Evolutionary conservation across 345 rosid genomes (phyloP), one percentile per base, ranked within the genome.

Genomic region (Hibiscus mutabilis): DNA sequence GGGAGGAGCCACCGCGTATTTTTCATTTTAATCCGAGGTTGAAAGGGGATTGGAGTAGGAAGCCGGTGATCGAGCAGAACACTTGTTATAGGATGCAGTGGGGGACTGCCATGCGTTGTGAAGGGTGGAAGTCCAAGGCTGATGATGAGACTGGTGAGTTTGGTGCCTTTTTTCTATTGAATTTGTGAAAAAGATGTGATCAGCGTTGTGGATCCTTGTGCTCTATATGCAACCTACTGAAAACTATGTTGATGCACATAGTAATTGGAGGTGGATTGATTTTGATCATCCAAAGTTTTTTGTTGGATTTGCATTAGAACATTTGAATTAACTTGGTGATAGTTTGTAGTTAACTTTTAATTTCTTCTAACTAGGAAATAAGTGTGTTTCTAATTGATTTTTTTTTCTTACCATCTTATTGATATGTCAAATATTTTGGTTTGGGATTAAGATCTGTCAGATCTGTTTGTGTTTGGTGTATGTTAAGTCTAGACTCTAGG

Each of bases 81-180:
- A 93, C 95, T 76, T 93, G 98, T 60, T 93, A 89, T 63, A 81
- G 97, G 66, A 89, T 89, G 97, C 98, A 93, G 62, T 93, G 98
- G 98, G 97, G 98, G 5, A 62, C 86, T 18, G 86, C 94, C 2
- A 75, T 83, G 82, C 85, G 98, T 11, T 93, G 98, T 53, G 94
- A 88, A 76, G 96, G 98, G 15, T 87, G 92, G 94, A 82, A 78
- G 60, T 91, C 97, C 15, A 85, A 76, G 80, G 81, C 86, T 59
- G 90, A 88, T 15, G 96, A 91, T 60, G 98, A 93, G 79, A 91
- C 95, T 67, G 90, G 98, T 93, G 21, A 76, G 78, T 81, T 57
- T 60, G 44, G 2, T 25, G 27, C 27, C 13, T 58, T 73, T 60
- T 31, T 60, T n/a, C 16, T 0, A 60, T 16, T 60, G 5, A 31